These are phyloP conservation scores for Leccinum rimulosum DNA, from an alignment of 768 basidiomycete species.

Conservation along the genomic window DNA sequence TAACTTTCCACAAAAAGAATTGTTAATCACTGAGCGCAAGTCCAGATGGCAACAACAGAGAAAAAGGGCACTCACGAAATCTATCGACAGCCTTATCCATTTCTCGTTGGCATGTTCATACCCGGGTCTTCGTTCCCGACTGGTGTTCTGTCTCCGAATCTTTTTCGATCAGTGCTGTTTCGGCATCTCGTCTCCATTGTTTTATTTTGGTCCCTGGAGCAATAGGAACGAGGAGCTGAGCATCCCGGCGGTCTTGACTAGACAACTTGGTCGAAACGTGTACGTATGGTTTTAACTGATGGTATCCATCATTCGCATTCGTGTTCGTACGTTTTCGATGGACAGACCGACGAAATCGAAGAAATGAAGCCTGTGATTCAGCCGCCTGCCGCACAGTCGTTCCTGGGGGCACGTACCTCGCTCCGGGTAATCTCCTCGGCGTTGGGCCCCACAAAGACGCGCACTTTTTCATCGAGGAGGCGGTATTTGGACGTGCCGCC, in stretches of 20 bases:
- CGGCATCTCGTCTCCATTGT: slow-evolving; percentile 25
- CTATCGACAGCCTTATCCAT: background rate
- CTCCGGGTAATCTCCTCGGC: slow-evolving; percentile 57
- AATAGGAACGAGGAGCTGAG: slow-evolving; percentile 27
- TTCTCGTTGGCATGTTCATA: background rate
- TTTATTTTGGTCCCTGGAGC: slow-evolving; percentile 24
- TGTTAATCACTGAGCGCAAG: background rate
- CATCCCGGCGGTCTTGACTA: slow-evolving; percentile 23
- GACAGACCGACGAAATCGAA: background rate
- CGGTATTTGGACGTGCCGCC: slow-evolving; percentile 78
- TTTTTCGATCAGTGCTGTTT: background rate
- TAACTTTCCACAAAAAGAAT: background rate
- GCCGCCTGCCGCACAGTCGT: background rate
- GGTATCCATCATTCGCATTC: background rate
- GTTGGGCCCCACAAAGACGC: slow-evolving; percentile 81
- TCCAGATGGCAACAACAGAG: background rate
- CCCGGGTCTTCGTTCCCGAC: background rate
- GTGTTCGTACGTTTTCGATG: background rate
- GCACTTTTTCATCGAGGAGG: slow-evolving; percentile 77
- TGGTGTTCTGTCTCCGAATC: background rate
- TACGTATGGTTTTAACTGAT: slow-evolving; percentile 30
- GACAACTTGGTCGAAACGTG: slow-evolving; percentile 25
- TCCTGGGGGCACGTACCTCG: slow-evolving; percentile 41
- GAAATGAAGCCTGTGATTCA: background rate
- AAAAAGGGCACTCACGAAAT: background rate